Conservation (phyloP, 1,139 yeast species). For the Geotrichum phurueaensis region DNA sequence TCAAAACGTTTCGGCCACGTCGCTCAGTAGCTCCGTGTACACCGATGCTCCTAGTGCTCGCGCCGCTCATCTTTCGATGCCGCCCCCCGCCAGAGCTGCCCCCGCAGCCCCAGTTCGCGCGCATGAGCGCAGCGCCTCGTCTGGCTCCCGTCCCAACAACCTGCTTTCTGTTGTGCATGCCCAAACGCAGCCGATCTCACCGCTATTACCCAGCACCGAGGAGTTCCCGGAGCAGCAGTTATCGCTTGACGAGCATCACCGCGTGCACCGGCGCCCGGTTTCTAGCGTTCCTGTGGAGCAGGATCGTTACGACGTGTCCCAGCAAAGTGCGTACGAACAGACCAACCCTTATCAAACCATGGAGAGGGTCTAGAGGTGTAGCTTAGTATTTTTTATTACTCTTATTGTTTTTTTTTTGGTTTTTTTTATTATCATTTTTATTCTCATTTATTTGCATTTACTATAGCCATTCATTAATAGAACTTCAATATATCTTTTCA, state of each 20-base stretch:
- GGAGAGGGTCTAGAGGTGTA: neutral
- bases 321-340: neutral
- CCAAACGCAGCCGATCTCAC: slow-evolving; percentile 29
- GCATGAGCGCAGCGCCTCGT: slow-evolving; percentile 32
- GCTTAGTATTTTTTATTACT: neutral
- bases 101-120: slow-evolving; percentile 6
- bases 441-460: neutral
- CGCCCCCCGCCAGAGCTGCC: neutral
- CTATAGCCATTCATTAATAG: neutral
- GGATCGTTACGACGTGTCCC: neutral
- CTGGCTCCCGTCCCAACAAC: slow-evolving; percentile 32
- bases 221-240: neutral
- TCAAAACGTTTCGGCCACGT: neutral
- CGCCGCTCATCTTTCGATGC: neutral
- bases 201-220: slow-evolving; percentile 10
- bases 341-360: neutral
- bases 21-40: neutral
- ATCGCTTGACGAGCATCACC: neutral
- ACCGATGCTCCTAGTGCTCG: neutral
- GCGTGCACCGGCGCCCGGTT: neutral
- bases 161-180: slow-evolving; percentile 26
- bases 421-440: neutral
- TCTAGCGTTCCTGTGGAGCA: neutral
- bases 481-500: too few species aligned
- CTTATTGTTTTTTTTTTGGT: neutral